A percentile compares a stretch with the other conserved stretches of the same genome.
phyloP scores from a whole-genome alignment of 1,284 basidiomycete species.

The Fomitopsis schrenkii region DNA sequence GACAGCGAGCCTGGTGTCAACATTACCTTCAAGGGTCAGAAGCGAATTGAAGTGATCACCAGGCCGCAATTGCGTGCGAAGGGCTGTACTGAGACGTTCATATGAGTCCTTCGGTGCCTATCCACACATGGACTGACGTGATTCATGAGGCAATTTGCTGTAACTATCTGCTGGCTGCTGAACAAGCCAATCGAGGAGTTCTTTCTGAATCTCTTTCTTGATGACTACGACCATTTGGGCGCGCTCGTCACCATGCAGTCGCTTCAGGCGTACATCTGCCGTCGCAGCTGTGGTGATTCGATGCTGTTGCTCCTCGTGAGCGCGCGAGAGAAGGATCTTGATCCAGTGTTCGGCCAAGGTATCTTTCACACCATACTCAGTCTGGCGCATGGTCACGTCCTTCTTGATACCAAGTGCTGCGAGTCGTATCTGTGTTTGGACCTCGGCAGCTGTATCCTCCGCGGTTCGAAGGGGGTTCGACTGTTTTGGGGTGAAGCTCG shows the following conservation, averaged over 20 bases:
- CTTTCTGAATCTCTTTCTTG: conserved; percentile 18
- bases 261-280: conserved; percentile 6
- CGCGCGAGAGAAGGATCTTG: conserved; percentile 19
- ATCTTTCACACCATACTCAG: conserved; percentile 33
- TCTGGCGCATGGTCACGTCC: conserved; percentile 12
- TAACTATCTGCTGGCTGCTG: conserved; percentile 23
- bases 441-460: background rate
- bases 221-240: conserved; percentile 14
- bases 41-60: background rate
- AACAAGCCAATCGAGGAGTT: conserved; percentile 24
- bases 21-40: background rate
- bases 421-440: conserved; percentile 8
- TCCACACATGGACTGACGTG: conserved; percentile 17
- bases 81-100: background rate
- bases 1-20: too few species aligned
- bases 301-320: conserved; percentile 13
- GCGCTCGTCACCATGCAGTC: conserved; percentile 8
- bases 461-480: conserved; percentile 14
- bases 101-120: conserved; percentile 18
- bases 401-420: conserved; percentile 12
- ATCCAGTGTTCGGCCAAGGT: conserved; percentile 31
- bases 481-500: too few species aligned
- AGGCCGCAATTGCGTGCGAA: conserved; percentile 6
- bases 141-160: conserved; percentile 9
- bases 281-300: conserved; percentile 2